Percentiles rank a stretch among this genome's conserved stretches.
phyloP scores from a whole-genome alignment of 73 alveolate genomes.

The Urostyla sp. region DNA sequence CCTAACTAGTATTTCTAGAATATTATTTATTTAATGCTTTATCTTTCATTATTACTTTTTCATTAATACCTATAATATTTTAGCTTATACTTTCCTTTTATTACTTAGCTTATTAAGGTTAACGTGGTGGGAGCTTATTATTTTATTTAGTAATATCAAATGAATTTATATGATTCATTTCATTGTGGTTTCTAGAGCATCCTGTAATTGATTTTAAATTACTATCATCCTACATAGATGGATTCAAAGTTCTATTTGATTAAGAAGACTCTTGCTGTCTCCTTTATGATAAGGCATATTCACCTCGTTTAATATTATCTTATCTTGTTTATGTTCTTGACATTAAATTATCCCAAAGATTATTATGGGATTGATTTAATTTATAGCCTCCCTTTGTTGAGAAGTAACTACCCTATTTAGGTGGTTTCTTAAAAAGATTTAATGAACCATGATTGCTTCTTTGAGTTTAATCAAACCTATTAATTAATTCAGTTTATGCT shows the following conservation, averaged over 20 bases:
- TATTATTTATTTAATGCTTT: not conserved
- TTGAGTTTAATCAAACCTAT: slow-evolving; percentile 31
- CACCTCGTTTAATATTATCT: slow-evolving; percentile 26
- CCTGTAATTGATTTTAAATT: not conserved
- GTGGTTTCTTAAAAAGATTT: slow-evolving; percentile 11
- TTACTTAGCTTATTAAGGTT: not conserved
- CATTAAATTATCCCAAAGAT: slow-evolving; percentile 16
- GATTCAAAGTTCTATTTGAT: slow-evolving; percentile 21
- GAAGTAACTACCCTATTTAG: not conserved
- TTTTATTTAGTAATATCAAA: slow-evolving; percentile 8
- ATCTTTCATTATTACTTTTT: slow-evolving; percentile 17
- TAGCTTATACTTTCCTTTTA: not conserved
- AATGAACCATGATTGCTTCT: not conserved
- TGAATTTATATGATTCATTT: slow-evolving; percentile 2
- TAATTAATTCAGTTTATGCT: slow-evolving; percentile 22
- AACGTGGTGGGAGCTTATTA: slow-evolving; percentile 13
- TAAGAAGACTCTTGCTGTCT: slow-evolving; percentile 11
- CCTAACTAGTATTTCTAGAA: not conserved
- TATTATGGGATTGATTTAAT: too few species aligned
- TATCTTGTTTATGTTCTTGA: slow-evolving; percentile 1
- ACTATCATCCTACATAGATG: not conserved
- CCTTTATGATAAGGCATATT: slow-evolving; percentile 20
- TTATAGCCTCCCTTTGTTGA: not conserved
- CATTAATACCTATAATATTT: not conserved
- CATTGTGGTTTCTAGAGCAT: slow-evolving; percentile 11